Conservation (phyloP, 192 early-diverging fungal genomes). For the Helicostylum pulchrum region DNA sequence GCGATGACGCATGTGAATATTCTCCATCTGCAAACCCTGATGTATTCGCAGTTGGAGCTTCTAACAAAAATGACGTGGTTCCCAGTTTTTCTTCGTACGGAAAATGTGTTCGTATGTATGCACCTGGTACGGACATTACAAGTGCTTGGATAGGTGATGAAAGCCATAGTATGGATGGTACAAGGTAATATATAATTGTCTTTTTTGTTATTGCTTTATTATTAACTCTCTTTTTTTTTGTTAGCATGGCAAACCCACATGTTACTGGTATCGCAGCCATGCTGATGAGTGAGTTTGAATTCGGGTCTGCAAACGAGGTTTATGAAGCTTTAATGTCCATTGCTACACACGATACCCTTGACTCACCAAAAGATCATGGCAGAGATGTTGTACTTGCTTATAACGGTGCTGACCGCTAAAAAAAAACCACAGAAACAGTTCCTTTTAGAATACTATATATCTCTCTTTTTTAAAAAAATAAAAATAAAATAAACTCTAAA, state of each 20-base stretch:
- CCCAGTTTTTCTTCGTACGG: slow-evolving; percentile 54
- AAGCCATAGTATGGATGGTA: slow-evolving; percentile 40
- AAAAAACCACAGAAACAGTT: too few species aligned
- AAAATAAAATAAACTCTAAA: too few species aligned
- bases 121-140: slow-evolving; percentile 54
- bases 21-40: slow-evolving; percentile 48
- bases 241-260: slow-evolving; percentile 50
- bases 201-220: background rate
- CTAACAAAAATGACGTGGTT: slow-evolving; percentile 36
- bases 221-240: background rate
- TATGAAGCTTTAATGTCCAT: slow-evolving; percentile 24
- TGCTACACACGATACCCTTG: slow-evolving; percentile 16
- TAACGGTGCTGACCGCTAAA: slow-evolving; percentile 5
- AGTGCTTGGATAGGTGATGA: slow-evolving; percentile 34
- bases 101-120: slow-evolving; percentile 59
- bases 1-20: slow-evolving; percentile 51
- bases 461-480: too few species aligned
- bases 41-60: slow-evolving; percentile 48
- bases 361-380: background rate
- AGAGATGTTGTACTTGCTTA: slow-evolving; percentile 9
- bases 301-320: slow-evolving; percentile 26
- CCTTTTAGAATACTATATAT: too few species aligned
- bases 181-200: slow-evolving; percentile 34
- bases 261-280: slow-evolving; percentile 47
- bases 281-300: slow-evolving; percentile 32